Conservation (phyloP, 495 filamentous ascomycete species). For the Trichoderma gamsii region DNA sequence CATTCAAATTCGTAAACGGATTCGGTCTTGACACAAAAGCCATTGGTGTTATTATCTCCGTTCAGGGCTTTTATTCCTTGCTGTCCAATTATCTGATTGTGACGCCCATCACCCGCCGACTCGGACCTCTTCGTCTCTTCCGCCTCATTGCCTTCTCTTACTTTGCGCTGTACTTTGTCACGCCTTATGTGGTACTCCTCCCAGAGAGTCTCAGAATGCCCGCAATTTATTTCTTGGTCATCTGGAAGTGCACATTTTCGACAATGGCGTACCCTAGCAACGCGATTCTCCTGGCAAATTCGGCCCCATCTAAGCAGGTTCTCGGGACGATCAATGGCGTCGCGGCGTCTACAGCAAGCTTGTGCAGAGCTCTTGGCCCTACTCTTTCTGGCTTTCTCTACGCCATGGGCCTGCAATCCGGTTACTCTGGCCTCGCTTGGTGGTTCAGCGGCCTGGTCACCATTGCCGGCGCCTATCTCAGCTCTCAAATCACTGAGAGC, state of each 20-base stretch:
- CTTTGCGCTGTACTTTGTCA: conserved; percentile 79
- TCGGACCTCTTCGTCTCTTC: conserved; percentile 76
- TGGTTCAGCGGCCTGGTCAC: conserved; percentile 79
- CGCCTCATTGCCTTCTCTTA: conserved; percentile 71
- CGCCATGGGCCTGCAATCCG: conserved; percentile 66
- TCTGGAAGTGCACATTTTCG: conserved; percentile 84
- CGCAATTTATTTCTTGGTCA: conserved; percentile 66
- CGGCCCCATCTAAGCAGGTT: conserved; percentile 69
- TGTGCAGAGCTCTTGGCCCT: conserved; percentile 81
- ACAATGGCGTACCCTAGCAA: conserved; percentile 82
- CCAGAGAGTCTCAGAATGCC: conserved; percentile 62
- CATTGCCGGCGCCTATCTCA: conserved; percentile 57
- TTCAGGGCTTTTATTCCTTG: conserved; percentile 89
- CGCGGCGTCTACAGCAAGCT: conserved; percentile 82
- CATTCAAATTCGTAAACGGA: conserved; percentile 84
- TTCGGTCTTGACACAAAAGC: conserved; percentile 73
- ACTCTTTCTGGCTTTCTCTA: conserved; percentile 83
- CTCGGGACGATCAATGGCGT: conserved; percentile 89
- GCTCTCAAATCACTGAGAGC: conserved; percentile 39
- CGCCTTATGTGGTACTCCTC: conserved; percentile 84
- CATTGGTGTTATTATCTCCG: conserved; percentile 79
- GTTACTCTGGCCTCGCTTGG: conserved; percentile 84
- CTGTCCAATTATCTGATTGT: conserved; percentile 75
- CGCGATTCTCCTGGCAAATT: conserved; percentile 77
- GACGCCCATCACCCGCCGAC: conserved; percentile 60